phyloP scores from a whole-genome alignment of 208 protist genomes.

The Entamoeba dispar region DNA sequence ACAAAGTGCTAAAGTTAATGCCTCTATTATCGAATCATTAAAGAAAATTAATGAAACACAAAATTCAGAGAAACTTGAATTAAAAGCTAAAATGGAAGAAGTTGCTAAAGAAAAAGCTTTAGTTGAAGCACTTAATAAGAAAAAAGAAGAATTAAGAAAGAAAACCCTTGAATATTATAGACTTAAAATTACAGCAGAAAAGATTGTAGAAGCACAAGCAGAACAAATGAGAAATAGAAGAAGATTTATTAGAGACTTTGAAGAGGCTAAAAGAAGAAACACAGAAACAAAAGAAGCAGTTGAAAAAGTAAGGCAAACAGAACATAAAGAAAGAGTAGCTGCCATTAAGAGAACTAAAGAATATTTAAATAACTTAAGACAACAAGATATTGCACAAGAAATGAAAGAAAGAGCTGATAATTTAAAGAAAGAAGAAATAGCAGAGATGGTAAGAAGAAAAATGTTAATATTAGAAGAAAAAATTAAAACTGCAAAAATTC shows the following conservation, averaged over 20 bases:
- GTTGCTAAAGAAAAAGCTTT: not conserved
- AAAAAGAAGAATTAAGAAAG: not conserved
- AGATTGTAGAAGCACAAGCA: not conserved
- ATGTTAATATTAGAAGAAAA: not conserved
- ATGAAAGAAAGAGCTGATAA: not conserved
- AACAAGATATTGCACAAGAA: not conserved
- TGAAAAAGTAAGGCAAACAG: not conserved
- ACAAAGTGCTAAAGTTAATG: not conserved
- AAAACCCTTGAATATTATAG: not conserved
- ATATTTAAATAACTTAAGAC: not conserved
- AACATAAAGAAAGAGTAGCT: not conserved
- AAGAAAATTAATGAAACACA: not conserved
- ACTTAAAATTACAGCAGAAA: not conserved
- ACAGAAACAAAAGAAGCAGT: not conserved
- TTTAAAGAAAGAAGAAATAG: not conserved
- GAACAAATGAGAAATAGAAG: not conserved
- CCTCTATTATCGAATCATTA: not conserved
- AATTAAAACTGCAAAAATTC: not conserved
- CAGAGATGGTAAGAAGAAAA: not conserved
- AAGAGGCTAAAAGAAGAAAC: not conserved
- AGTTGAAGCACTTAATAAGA: not conserved
- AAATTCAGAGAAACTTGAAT: not conserved
- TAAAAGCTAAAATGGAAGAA: not conserved
- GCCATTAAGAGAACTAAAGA: not conserved
- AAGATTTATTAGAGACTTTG: not conserved